Percentiles rank a stretch among this genome's conserved stretches.
Evolutionary conservation across 2,329 filamentous ascomycete genomes (phyloP).

Genomic region (Xylariaceae sp.): DNA sequence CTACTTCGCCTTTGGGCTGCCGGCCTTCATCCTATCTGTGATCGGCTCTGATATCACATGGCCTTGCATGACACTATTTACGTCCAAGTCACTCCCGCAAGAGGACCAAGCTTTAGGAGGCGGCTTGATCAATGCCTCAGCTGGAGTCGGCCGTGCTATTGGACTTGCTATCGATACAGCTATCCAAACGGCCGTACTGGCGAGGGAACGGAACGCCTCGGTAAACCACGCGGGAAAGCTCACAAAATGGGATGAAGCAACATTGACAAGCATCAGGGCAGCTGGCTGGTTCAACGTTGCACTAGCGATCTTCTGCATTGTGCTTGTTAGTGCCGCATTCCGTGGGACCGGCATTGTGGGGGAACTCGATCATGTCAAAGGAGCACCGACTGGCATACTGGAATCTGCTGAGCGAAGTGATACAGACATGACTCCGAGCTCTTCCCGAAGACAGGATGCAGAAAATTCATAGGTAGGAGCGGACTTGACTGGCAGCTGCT

Average conservation of each 20-base stretch:
- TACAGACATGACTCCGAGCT: not conserved
- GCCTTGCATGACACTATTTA: slow-evolving; percentile 61
- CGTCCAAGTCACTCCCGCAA: slow-evolving; percentile 54
- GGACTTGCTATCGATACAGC: slow-evolving; percentile 61
- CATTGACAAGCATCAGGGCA: slow-evolving; percentile 44
- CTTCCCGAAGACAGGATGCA: not conserved
- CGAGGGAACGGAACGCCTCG: slow-evolving; percentile 39
- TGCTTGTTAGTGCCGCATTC: slow-evolving; percentile 44
- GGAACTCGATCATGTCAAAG: slow-evolving; percentile 29
- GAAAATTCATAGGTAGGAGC: no score
- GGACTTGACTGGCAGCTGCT: no score
- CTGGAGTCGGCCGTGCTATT: slow-evolving; percentile 61
- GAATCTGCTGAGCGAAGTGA: not conserved
- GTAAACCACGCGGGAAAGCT: slow-evolving; percentile 43
- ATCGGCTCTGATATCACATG: slow-evolving; percentile 63
- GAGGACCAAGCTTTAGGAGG: slow-evolving; percentile 64
- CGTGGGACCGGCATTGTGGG: slow-evolving; percentile 50
- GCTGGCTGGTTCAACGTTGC: slow-evolving; percentile 50
- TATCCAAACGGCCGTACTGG: slow-evolving; percentile 58
- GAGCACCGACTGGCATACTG: not conserved
- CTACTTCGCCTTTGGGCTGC: slow-evolving; percentile 64
- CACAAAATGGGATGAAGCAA: slow-evolving; percentile 40
- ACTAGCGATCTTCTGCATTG: slow-evolving; percentile 40
- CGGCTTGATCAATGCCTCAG: slow-evolving; percentile 61
- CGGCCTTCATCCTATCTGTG: slow-evolving; percentile 60